Conservation (phyloP, 225 moss, liverwort and hornwort species). For the Pleurozium schreberi region DNA sequence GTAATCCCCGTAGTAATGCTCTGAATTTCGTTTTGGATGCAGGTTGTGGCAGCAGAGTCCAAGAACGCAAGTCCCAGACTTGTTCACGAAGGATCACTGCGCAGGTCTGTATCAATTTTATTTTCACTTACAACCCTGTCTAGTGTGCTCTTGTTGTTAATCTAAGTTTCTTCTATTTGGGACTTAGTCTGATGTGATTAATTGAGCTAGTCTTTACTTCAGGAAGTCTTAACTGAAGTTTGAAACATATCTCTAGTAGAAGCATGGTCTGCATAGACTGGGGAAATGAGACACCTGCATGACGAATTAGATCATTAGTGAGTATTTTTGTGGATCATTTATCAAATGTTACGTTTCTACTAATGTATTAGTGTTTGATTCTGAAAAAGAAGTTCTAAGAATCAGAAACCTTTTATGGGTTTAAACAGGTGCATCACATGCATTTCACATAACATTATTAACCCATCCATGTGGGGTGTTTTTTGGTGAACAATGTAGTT, state of each 20-base stretch:
- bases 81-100: constrained; percentile 31
- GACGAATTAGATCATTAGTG: too few species aligned
- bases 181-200: neutral
- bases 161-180: neutral
- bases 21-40: neutral
- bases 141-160: neutral
- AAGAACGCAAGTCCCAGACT: constrained; percentile 12
- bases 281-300: neutral
- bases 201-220: neutral
- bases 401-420: neutral
- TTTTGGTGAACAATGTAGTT: neutral
- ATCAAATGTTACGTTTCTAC: neutral
- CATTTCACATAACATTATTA: neutral
- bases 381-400: neutral
- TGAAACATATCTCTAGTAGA: neutral
- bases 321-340: neutral
- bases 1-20: neutral
- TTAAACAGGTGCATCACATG: neutral
- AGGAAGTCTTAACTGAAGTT: neutral
- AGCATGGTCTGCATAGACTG: neutral
- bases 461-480: neutral
- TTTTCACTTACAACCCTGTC: neutral
- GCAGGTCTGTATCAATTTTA: constrained; percentile 9
- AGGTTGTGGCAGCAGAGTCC: constrained; percentile 26
- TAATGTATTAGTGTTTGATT: neutral